These are phyloP conservation scores for Cucurbitaria berberidis DNA, from an alignment of 2,329 filamentous ascomycete genomes.

Conservation along the genomic window DNA sequence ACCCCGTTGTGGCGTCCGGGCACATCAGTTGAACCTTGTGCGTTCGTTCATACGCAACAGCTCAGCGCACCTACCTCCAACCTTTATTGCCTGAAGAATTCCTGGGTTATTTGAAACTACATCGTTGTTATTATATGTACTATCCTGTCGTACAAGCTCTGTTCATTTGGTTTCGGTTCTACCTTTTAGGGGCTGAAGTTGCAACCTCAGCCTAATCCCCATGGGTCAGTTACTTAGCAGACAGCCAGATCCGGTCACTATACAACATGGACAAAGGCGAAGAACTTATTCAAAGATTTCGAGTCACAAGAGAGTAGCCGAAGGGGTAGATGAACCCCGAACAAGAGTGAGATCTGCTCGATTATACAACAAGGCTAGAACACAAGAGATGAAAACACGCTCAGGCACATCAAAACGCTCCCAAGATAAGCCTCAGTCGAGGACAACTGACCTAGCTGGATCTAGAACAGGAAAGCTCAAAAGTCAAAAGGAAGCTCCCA, in stretches of 20 bases:
- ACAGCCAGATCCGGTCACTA: background rate
- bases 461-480: background rate
- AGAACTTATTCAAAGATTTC: background rate
- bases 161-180: background rate
- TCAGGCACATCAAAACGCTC: background rate
- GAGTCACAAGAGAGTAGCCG: background rate
- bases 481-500: background rate
- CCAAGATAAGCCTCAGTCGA: background rate
- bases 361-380: background rate
- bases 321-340: background rate
- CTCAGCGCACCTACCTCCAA: background rate
- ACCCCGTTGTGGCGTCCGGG: background rate
- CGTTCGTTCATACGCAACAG: background rate
- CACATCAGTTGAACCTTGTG: background rate
- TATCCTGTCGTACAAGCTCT: background rate
- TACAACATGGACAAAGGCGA: background rate
- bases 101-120: background rate
- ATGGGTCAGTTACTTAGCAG: slow-evolving; percentile 16
- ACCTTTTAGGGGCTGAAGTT: background rate
- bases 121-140: background rate
- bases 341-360: background rate
- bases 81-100: background rate
- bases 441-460: background rate
- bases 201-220: background rate
- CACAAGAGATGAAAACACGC: background rate